Base-by-base conservation (phyloP, 495 filamentous ascomycete genomes). In the Ramalina intermedia region DNA sequence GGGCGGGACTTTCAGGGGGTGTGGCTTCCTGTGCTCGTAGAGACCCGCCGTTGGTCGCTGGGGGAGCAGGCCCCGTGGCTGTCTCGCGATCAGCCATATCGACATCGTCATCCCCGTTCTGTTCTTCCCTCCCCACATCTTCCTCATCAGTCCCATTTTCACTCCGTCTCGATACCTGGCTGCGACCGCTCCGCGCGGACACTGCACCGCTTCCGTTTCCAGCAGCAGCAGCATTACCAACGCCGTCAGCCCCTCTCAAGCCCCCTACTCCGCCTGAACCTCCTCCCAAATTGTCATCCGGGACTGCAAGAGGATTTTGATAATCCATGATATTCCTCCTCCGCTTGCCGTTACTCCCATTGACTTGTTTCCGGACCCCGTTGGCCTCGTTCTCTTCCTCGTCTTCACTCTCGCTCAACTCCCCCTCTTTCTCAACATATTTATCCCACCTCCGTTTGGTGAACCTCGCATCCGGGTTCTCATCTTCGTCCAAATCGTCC, bases 401-500 rank as follows among this genome's bases (percentile, higher is more conserved):
- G 52, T 94, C 87, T 46, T 96, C 89, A 50, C 83, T 90, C 9
- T 90, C 85, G 55, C 80, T 85, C 4, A 81, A 66, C 55, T 94
- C 87, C 51, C 82, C 84, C 18, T 81, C 72, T 27, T 81, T 77
- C 50, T 79, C 75, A 17, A 87, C 74, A 43, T 75, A 77, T 58
- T 84, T 76, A 51, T 99, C 93, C 72, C 86, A 87, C 49, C 80
- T 75, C 9, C 87, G 83, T 61, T 93, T 77, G 0, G 88, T 91
- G 55, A 81, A 75, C 13, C 91, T 81, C 52, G 72, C 74, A 57
- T 99, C 93, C 57, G 84, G 82, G 52, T 93, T 87, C 43, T 89
- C 77, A 54, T 96, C 91, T 46, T 91, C 91, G 47, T 96, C 90
- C 2, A 83, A 59, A 58, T 96, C 88, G 54, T 93, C 87, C 20